phyloP scores from a whole-genome alignment of 2,329 filamentous ascomycete species.

The Xylaria sp. region DNA sequence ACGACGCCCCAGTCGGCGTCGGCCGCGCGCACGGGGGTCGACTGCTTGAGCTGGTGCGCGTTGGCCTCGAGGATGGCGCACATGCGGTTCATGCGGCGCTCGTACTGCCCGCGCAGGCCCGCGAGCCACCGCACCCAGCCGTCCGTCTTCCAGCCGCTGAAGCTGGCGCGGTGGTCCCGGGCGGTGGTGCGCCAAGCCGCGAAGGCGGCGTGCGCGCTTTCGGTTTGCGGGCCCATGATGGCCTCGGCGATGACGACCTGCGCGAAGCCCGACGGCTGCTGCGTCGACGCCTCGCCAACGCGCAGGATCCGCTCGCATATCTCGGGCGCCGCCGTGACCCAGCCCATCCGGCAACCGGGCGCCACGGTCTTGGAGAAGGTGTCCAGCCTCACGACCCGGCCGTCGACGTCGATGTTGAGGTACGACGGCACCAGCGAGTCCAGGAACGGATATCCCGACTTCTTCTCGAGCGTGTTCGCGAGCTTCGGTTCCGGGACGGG shows the following conservation, averaged over 20 bases:
- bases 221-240: constrained; percentile 70
- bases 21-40: constrained; percentile 47
- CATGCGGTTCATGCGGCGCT: constrained; percentile 83
- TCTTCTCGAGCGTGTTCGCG: constrained; percentile 34
- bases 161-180: constrained; percentile 52
- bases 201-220: constrained; percentile 45
- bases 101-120: constrained; percentile 80
- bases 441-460: constrained; percentile 74
- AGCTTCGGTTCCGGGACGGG: constrained; percentile 39
- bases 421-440: constrained; percentile 85
- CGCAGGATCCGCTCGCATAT: constrained; percentile 74
- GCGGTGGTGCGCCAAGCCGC: constrained; percentile 49
- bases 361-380: constrained; percentile 94
- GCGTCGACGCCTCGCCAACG: constrained; percentile 76
- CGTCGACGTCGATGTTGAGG: constrained; percentile 78
- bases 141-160: constrained; percentile 71
- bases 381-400: constrained; percentile 85
- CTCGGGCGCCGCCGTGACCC: constrained; percentile 83
- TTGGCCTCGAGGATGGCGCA: constrained; percentile 71
- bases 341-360: constrained; percentile 86
- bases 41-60: constrained; percentile 66
- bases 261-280: constrained; percentile 87
- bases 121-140: constrained; percentile 93
- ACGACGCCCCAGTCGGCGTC: constrained; percentile 73
- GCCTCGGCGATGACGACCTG: constrained; percentile 80